Evolutionary conservation across 208 protist species (phyloP).

Genomic region (Crithidia fasciculata): DNA sequence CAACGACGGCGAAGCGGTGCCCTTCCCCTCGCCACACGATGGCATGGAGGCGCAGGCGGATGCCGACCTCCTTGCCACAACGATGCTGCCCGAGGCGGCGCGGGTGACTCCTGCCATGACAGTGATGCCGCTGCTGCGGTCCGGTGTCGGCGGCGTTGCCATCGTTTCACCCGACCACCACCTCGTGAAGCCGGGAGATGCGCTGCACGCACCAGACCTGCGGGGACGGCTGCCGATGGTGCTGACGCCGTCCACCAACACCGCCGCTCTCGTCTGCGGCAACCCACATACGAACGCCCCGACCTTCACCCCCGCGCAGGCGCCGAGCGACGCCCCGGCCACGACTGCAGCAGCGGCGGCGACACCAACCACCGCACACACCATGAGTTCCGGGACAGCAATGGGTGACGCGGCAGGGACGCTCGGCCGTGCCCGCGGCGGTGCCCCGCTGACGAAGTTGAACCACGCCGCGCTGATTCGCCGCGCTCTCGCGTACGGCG

Average conservation of each 20-base stretch:
- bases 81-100: constrained; percentile 18
- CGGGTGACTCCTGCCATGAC: constrained; percentile 11
- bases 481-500: constrained; percentile 23
- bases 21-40: constrained; percentile 49
- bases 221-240: constrained; percentile 29
- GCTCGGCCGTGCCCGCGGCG: constrained; percentile 28
- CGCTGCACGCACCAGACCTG: constrained; percentile 10
- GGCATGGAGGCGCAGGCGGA: constrained; percentile 39
- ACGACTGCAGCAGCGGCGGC: background rate
- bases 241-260: constrained; percentile 4
- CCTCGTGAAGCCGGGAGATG: constrained; percentile 18
- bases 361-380: background rate
- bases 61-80: constrained; percentile 25
- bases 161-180: constrained; percentile 26
- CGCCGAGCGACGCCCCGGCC: background rate
- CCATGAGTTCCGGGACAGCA: constrained; percentile 18
- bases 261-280: constrained; percentile 3
- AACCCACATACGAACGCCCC: constrained; percentile 11
- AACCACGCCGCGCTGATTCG: constrained; percentile 26
- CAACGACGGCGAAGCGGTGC: constrained; percentile 10
- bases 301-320: background rate
- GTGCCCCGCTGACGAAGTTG: constrained; percentile 33
- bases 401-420: constrained; percentile 11
- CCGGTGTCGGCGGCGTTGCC: constrained; percentile 29
- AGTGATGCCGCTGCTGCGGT: constrained; percentile 26